Evolutionary conservation across 2,329 filamentous ascomycete species (phyloP).

Genomic region (Fusarium tricinctum): DNA sequence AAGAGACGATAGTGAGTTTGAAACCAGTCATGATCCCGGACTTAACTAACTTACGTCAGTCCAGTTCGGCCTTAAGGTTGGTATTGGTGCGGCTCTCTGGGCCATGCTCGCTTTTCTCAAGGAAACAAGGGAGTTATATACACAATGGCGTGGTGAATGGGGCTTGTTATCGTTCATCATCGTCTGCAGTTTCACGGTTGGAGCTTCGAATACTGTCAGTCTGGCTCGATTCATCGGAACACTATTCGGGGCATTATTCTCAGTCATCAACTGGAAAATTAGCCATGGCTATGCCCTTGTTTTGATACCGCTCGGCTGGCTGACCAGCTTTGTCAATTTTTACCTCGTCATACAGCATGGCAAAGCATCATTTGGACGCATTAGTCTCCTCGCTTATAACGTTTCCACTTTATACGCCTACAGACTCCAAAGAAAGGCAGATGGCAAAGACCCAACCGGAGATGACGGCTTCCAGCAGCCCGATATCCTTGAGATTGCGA

Average conservation of each 20-base stretch:
- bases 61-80: constrained; percentile 90
- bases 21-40: constrained; percentile 54
- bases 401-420: constrained; percentile 95
- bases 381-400: constrained; percentile 96
- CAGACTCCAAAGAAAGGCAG: constrained; percentile 82
- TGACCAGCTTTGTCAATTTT: constrained; percentile 85
- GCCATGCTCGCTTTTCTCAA: constrained; percentile 89
- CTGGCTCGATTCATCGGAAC: constrained; percentile 89
- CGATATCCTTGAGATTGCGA: constrained; percentile 86
- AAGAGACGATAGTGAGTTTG: constrained; percentile 59
- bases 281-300: constrained; percentile 79
- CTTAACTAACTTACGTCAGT: constrained; percentile 58
- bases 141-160: constrained; percentile 95
- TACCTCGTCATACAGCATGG: constrained; percentile 87
- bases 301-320: constrained; percentile 83
- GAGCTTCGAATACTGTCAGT: constrained; percentile 95
- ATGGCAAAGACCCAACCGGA: constrained; percentile 75
- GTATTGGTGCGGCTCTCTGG: constrained; percentile 88
- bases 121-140: constrained; percentile 81
- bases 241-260: constrained; percentile 80
- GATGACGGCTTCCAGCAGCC: constrained; percentile 88
- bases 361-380: constrained; percentile 92
- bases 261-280: constrained; percentile 83
- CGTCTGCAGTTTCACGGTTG: constrained; percentile 98
- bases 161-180: constrained; percentile 97